These are phyloP conservation scores for Trichosporon sp. DNA, from an alignment of 1,284 basidiomycete species.

Conservation along the genomic window DNA sequence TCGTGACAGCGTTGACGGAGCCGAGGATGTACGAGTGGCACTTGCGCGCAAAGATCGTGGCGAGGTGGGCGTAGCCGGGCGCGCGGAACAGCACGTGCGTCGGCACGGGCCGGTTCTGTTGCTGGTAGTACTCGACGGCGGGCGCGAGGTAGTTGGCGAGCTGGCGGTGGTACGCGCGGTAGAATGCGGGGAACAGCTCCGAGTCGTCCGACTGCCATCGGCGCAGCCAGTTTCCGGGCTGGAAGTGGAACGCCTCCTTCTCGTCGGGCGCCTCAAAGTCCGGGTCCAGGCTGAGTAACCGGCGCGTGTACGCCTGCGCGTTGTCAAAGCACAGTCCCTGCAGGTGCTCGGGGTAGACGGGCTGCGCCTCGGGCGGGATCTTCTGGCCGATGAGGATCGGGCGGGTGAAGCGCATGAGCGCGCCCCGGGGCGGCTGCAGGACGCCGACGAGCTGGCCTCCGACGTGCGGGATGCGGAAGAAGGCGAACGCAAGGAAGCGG, in stretches of 20 bases:
- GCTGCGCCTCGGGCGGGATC: slow-evolving; percentile 26
- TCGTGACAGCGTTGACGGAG: slow-evolving; percentile 51
- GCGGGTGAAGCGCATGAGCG: slow-evolving; percentile 48
- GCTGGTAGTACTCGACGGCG: slow-evolving; percentile 41
- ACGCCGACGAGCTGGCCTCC: slow-evolving; percentile 53
- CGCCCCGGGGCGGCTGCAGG: slow-evolving; percentile 50
- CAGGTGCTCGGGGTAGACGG: slow-evolving; percentile 43
- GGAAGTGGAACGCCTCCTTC: slow-evolving; percentile 49
- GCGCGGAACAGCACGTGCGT: slow-evolving; percentile 47
- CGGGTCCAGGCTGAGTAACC: slow-evolving; percentile 33
- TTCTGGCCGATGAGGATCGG: slow-evolving; percentile 27
- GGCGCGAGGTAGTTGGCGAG: slow-evolving; percentile 50
- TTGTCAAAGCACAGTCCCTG: slow-evolving; percentile 43
- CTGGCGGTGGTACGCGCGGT: slow-evolving; percentile 54
- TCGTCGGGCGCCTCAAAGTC: slow-evolving; percentile 40
- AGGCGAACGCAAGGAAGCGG: slow-evolving; percentile 53
- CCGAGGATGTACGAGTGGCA: slow-evolving; percentile 52
- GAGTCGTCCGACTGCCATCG: slow-evolving; percentile 54
- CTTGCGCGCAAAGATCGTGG: slow-evolving; percentile 50
- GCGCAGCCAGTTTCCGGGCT: slow-evolving; percentile 50
- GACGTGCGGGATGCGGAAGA: slow-evolving; percentile 54
- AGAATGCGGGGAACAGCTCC: slow-evolving; percentile 55
- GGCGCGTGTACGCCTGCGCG: slow-evolving; percentile 42
- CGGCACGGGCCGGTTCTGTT: slow-evolving; percentile 36
- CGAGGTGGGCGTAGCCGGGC: slow-evolving; percentile 52